Evolutionary conservation across 352 stramenopile species (phyloP), one percentile per base, ranked within the genome.

Genomic region (Aphanomyces invadans): DNA sequence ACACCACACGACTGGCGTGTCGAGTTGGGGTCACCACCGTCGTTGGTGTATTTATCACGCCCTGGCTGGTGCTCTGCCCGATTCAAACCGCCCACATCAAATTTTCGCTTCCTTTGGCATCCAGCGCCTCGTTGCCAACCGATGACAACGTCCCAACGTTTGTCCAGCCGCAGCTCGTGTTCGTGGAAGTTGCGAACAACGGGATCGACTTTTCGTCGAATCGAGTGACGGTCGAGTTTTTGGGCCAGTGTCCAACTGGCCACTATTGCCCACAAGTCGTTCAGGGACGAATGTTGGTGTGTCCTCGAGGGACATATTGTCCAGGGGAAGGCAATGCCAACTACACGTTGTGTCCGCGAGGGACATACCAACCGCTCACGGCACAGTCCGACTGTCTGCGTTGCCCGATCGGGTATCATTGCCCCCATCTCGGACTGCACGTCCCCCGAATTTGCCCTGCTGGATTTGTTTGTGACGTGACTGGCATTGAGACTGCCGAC

Each of bases 391-490:
- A 79, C 7, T 99, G 96, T 75, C 71, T 97, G 9, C 75, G 87
- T 4, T 99, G 96, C 71, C 95, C 95, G 0, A 87, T 98, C 44
- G 96, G 96, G 0, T 98, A 97, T 69, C 77, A 97, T 32, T 99
- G 96, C 69, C 89, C 92, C 5, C 88, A 98, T 42, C 74, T 77
- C 10, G 96, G 95, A 3, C 88, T 98, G 76, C 81, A 92, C 57
- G 87, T 97, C 19, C 96, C 95, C 26, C 79, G 92, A 7, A 75
- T 98, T 33, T 99, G 96, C 73, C 95, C 95, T 1, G 87, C 92
- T 0, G 92, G 95, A 9, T 97, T 89, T 63, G 90, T 98, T 15
- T 99, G 96, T 62, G 93, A 98, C 52, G 88, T 97, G 10, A 97
- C 86, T 1, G 96, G 95, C 26, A 96, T 98, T 28, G 76, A 92